A percentile compares a stretch with the other conserved stretches of the same genome.
These are phyloP conservation scores for Suillus subalutaceus DNA, from an alignment of 768 basidiomycete species.

Conservation along the genomic window DNA sequence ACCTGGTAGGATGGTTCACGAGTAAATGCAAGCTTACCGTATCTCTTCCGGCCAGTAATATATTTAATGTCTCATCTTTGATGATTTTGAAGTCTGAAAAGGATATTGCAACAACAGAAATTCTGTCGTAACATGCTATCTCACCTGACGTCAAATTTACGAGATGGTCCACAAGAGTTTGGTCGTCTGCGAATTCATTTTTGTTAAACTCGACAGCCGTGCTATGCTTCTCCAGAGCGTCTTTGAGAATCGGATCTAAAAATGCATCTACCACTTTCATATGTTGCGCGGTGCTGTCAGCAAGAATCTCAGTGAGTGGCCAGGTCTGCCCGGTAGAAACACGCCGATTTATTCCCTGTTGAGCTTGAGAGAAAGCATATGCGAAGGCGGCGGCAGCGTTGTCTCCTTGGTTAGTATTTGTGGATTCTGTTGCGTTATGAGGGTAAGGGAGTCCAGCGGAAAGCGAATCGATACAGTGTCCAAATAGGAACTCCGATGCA, in stretches of 20 bases:
- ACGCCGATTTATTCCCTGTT: constrained; percentile 32
- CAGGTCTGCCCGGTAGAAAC: constrained; percentile 34
- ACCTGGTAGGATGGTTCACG: not conserved
- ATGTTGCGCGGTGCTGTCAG: constrained; percentile 31
- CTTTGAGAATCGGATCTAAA: constrained; percentile 41
- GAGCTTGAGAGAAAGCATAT: constrained; percentile 36
- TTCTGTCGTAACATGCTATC: not conserved
- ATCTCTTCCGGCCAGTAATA: constrained; percentile 48
- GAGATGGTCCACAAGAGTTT: constrained; percentile 45
- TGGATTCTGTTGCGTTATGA: constrained; percentile 21
- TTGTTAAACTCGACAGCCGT: constrained; percentile 12
- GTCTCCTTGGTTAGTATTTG: constrained; percentile 12
- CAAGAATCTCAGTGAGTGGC: constrained; percentile 42
- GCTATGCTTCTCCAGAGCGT: constrained; percentile 34
- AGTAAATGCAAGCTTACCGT: constrained; percentile 30
- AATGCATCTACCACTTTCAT: constrained; percentile 43
- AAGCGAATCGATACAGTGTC: constrained; percentile 43
- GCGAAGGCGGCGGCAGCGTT: constrained; percentile 30
- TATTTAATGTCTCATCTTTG: constrained; percentile 45
- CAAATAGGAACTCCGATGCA: constrained; percentile 58
- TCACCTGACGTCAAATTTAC: constrained; percentile 41
- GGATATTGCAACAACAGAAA: not conserved
- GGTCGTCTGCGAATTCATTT: constrained; percentile 30
- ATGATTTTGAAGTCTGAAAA: constrained; percentile 34
- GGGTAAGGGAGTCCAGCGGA: constrained; percentile 41